phyloP scores from a whole-genome alignment of 441 rosid species.

The Capsella rubella region DNA sequence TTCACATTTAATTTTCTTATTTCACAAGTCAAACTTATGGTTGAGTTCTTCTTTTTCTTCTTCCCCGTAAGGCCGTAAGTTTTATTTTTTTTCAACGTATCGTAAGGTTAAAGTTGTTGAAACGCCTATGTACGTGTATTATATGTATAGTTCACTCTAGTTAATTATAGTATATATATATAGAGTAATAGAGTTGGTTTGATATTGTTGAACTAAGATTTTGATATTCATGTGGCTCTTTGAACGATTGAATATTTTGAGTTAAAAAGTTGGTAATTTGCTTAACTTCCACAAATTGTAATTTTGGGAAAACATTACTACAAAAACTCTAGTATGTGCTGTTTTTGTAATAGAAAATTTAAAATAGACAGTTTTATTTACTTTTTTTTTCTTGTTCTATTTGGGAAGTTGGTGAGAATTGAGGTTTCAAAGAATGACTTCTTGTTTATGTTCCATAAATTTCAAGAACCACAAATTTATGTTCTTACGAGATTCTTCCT shows the following conservation, averaged over 20 bases:
- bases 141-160: neutral
- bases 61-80: constrained; percentile 25
- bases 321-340: neutral
- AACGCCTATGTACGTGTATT: neutral
- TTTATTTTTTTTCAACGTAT: constrained; percentile 20
- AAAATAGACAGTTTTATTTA: neutral
- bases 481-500: neutral
- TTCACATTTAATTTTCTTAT: constrained; percentile 22
- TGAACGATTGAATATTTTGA: neutral
- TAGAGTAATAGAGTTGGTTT: constrained; percentile 17
- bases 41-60: neutral
- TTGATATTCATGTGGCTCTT: constrained; percentile 17
- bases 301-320: neutral
- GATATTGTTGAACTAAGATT: constrained; percentile 36
- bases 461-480: neutral
- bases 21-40: constrained; percentile 19
- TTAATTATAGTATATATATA: neutral
- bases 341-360: neutral
- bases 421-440: neutral
- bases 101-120: constrained; percentile 33
- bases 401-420: neutral
- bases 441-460: neutral
- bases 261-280: neutral
- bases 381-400: neutral
- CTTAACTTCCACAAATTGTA: neutral